Conservation (phyloP, 2,329 filamentous ascomycete genomes). For the Dactylellina haptotyla region DNA sequence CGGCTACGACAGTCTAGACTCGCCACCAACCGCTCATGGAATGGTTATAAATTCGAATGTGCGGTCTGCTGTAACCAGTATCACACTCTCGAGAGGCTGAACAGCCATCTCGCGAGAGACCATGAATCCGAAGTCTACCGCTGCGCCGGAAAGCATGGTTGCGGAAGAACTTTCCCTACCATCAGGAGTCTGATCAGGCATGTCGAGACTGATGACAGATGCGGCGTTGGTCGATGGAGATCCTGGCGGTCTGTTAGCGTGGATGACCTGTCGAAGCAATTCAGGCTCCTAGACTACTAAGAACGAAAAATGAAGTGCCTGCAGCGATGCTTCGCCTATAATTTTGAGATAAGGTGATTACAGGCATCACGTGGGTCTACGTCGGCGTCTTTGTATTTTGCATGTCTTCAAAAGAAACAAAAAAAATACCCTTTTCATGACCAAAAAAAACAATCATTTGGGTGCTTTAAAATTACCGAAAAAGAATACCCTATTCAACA, state of each 20-base stretch:
- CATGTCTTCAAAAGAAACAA: no score
- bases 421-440: background rate
- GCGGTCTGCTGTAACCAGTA: slow-evolving; percentile 45
- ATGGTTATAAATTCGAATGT: slow-evolving; percentile 49
- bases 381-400: no score
- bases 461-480: background rate
- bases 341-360: no score
- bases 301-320: background rate
- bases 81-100: slow-evolving; percentile 41
- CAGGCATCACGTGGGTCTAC: background rate
- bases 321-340: background rate
- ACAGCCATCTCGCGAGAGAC: slow-evolving; percentile 40
- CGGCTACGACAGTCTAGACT: slow-evolving; percentile 39
- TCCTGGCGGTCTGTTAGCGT: slow-evolving; percentile 33
- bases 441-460: slow-evolving; percentile 7
- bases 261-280: slow-evolving; percentile 42
- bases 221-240: slow-evolving; percentile 46
- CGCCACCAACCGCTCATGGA: slow-evolving; percentile 46
- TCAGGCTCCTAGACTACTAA: slow-evolving; percentile 44
- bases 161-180: slow-evolving; percentile 30
- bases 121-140: slow-evolving; percentile 41
- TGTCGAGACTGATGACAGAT: slow-evolving; percentile 48
- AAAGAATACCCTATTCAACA: background rate
- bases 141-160: slow-evolving; percentile 38
- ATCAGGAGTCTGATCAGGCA: slow-evolving; percentile 44